Percentiles rank a stretch among this genome's conserved stretches.
These are phyloP conservation scores for Fraxinus sp. DNA, from an alignment of 305 asterid species.

Conservation along the genomic window DNA sequence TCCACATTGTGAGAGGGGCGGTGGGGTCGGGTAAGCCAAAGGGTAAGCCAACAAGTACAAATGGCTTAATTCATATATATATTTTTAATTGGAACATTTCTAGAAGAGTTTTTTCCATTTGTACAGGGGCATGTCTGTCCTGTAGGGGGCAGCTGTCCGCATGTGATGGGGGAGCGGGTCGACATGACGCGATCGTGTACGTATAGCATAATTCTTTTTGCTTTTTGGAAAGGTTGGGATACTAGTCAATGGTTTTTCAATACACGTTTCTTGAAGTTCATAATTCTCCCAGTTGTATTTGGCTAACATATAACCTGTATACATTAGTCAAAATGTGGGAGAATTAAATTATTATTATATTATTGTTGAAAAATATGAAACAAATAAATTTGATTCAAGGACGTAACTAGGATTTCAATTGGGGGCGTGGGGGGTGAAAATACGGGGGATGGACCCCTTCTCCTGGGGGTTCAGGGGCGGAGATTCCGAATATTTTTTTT, in stretches of 20 bases:
- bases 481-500: too few species aligned
- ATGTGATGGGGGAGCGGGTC: neutral
- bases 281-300: neutral
- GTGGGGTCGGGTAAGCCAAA: too few species aligned
- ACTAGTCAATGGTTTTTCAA: neutral
- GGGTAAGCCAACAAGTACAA: too few species aligned
- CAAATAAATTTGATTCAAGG: neutral
- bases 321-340: neutral
- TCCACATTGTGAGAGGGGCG: too few species aligned
- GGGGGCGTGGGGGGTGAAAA: too few species aligned
- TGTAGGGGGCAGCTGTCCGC: neutral
- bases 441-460: too few species aligned
- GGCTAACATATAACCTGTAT: neutral
- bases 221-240: neutral
- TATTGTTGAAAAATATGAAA: neutral
- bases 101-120: neutral
- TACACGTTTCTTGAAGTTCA: neutral
- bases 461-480: too few species aligned
- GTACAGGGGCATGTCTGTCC: neutral
- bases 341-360: neutral
- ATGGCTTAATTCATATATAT: too few species aligned
- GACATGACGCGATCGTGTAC: neutral
- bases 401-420: too few species aligned
- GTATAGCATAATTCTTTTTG: neutral
- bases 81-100: neutral